These are phyloP conservation scores for Pseudogymnoascus sp. DNA, from an alignment of 2,329 filamentous ascomycete species.

Conservation along the genomic window DNA sequence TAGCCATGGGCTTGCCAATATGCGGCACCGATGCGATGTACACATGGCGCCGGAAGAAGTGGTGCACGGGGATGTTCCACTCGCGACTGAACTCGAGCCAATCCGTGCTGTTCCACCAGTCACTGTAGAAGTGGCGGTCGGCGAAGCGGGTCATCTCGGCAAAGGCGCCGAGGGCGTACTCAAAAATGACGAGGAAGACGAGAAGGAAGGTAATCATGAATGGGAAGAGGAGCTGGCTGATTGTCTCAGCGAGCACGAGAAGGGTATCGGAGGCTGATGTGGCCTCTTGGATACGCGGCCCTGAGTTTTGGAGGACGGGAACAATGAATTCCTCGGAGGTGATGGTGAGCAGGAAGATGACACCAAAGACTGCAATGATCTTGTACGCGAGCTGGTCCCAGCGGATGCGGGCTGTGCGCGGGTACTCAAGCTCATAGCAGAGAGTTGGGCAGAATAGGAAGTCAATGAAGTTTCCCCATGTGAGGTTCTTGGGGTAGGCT, in stretches of 20 bases:
- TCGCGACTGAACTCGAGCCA: conserved; percentile 95
- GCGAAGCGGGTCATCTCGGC: conserved; percentile 91
- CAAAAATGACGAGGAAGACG: conserved; percentile 96
- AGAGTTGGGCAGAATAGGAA: conserved; percentile 89
- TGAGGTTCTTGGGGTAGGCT: conserved; percentile 86
- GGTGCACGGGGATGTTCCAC: conserved; percentile 97
- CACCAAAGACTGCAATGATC: conserved; percentile 83
- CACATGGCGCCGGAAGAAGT: conserved; percentile 89
- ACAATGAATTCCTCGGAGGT: conserved; percentile 93
- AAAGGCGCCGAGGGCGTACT: conserved; percentile 90
- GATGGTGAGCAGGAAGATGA: conserved; percentile 88
- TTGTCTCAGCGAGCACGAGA: conserved; percentile 80
- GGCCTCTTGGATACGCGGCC: conserved; percentile 40
- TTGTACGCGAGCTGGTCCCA: conserved; percentile 81
- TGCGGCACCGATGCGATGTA: conserved; percentile 75
- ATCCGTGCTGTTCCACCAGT: conserved; percentile 72
- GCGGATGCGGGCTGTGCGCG: conserved; percentile 65
- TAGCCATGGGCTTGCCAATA: conserved; percentile 71
- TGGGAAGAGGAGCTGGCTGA: conserved; percentile 86
- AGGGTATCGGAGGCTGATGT: conserved; percentile 52
- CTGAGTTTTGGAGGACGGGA: conserved; percentile 73
- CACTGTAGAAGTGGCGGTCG: conserved; percentile 85
- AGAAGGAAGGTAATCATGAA: conserved; percentile 95
- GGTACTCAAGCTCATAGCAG: conserved; percentile 97
- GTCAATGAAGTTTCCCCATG: conserved; percentile 72